Base-by-base conservation (phyloP, 768 basidiomycete species). In the Boletus barrowsii region DNA sequence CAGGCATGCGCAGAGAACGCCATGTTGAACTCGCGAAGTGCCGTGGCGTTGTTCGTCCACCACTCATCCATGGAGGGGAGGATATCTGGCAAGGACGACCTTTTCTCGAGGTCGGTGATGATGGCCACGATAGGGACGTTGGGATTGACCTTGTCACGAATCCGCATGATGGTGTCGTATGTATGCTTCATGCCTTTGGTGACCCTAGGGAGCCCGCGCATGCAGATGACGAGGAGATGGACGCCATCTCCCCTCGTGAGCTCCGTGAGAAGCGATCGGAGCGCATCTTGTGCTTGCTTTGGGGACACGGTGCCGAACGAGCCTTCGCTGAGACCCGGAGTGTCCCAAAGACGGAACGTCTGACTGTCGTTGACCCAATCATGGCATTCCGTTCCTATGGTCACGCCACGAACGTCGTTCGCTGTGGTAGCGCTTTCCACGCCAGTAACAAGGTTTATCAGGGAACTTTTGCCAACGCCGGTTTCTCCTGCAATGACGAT, bases 21-120 rank as follows among this genome's bases (percentile, higher is more conserved):
- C 63, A 78, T 78, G n/a, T 55, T 57, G 49, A 65, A 60, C 5
- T 54, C 42, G 24, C 48, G 51, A 49, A 77, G 73, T 0, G 33
- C 18, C 9, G 26, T 14, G 24, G 63, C 42, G 43, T 77, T 77
- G 53, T 55, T 53, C 26, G 46, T 50, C 76, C 75, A 77, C 77
- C 77, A 78, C 29, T 65, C 60, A 0, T 70, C 69, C 66, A 73
- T 73, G 20, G 68, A 68, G 2, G 52, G 30, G 7, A 62, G 47
- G 50, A 65, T 54, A 20, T 62, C 51, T 11, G 60, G 42, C 2
- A 17, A 15, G 26, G 52, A 26, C 9, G 63, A 65, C 32, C 56
- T 51, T 36, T 71, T 69, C 55, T 72, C 72, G 15, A 73, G 64
- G 20, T 73, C 72, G 29, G 70, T 72, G 44, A 72, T 24, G 37